Evolutionary conservation across 768 basidiomycete species (phyloP).

Genomic region (Hypholoma fasciculare): DNA sequence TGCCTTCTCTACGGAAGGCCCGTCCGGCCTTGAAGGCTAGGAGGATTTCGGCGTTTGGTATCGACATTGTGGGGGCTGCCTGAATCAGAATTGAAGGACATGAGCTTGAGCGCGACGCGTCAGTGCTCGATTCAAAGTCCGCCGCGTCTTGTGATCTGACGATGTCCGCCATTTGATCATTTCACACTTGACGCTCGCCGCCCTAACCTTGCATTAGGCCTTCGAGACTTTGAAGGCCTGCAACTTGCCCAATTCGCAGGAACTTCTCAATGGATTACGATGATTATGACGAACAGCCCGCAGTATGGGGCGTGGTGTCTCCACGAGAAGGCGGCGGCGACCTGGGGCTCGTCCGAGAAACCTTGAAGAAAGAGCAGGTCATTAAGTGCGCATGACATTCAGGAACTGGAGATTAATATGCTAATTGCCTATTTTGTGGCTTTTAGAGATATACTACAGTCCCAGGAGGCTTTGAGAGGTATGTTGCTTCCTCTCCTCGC

Average conservation of each 20-base stretch:
- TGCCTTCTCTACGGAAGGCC: slow-evolving; percentile 64
- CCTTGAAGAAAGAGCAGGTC: slow-evolving; percentile 73
- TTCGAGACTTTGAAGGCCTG: neutral
- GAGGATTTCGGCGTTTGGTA: slow-evolving; percentile 39
- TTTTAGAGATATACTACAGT: slow-evolving; percentile 69
- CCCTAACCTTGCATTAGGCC: neutral
- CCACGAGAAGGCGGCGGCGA: slow-evolving; percentile 47
- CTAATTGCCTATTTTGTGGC: neutral
- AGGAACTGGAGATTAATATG: neutral
- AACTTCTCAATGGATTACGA: slow-evolving; percentile 41
- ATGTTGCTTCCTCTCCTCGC: slow-evolving; percentile 14
- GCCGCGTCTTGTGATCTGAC: slow-evolving; percentile 17
- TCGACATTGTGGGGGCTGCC: slow-evolving; percentile 8
- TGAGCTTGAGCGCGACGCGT: slow-evolving; percentile 41
- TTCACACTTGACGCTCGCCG: neutral
- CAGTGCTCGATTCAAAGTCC: slow-evolving; percentile 37
- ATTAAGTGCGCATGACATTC: slow-evolving; percentile 57
- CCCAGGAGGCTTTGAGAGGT: slow-evolving; percentile 80
- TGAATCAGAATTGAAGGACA: neutral
- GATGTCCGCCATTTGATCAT: neutral
- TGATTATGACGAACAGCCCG: slow-evolving; percentile 30
- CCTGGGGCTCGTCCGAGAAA: slow-evolving; percentile 61
- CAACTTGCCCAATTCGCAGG: too few relatives aligned
- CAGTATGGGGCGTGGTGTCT: slow-evolving; percentile 49
- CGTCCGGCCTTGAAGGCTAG: slow-evolving; percentile 73